These are phyloP conservation scores for Mallotus nudiflorus DNA, from an alignment of 345 rosid species.

Conservation along the genomic window DNA sequence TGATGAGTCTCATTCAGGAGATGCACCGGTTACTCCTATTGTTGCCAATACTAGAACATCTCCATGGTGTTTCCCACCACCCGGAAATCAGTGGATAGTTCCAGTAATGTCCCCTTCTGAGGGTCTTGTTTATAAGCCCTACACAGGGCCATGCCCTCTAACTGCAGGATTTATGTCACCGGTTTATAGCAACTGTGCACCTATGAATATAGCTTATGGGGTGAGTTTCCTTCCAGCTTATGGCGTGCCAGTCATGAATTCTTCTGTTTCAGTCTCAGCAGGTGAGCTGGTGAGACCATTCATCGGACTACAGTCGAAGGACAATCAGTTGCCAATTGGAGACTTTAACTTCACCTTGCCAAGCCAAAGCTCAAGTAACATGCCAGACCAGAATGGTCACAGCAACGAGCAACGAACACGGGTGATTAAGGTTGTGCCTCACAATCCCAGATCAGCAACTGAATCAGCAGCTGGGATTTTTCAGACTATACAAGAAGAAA, in stretches of 20 bases:
- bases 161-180: slow-evolving; percentile 32
- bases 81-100: slow-evolving; percentile 78
- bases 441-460: slow-evolving; percentile 30
- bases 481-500: slow-evolving; percentile 31
- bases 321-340: slow-evolving; percentile 26
- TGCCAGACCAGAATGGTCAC: slow-evolving; percentile 37
- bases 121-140: slow-evolving; percentile 91
- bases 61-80: slow-evolving; percentile 47
- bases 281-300: slow-evolving; percentile 35
- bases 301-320: slow-evolving; percentile 23
- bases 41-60: slow-evolving; percentile 23
- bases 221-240: slow-evolving; percentile 38
- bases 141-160: slow-evolving; percentile 62
- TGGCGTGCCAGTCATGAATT: slow-evolving; percentile 22
- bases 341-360: slow-evolving; percentile 24
- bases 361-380: slow-evolving; percentile 38
- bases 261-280: slow-evolving; percentile 7
- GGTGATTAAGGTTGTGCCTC: slow-evolving; percentile 33
- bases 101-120: slow-evolving; percentile 92
- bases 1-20: slow-evolving; percentile 21
- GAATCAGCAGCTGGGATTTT: slow-evolving; percentile 39
- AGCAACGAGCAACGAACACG: not conserved
- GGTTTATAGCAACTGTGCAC: slow-evolving; percentile 19
- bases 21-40: slow-evolving; percentile 18
- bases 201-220: slow-evolving; percentile 21